phyloP scores from a whole-genome alignment of 768 basidiomycete genomes.

The Serendipita sp. region DNA sequence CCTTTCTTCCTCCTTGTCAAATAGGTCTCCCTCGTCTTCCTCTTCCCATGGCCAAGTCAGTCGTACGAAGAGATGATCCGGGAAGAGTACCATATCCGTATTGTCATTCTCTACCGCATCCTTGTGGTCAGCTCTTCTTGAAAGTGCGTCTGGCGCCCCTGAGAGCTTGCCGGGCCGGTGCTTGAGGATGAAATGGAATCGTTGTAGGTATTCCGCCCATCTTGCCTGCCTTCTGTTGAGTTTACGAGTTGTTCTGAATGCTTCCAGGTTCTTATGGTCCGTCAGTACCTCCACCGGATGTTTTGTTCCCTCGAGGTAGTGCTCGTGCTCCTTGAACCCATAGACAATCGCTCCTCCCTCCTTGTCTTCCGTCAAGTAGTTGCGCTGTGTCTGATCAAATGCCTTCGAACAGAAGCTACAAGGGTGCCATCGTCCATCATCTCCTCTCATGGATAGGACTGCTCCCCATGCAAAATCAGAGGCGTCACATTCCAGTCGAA shows the following conservation, averaged over 20 bases:
- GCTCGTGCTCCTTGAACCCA: constrained; percentile 11
- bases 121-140: constrained; percentile 6
- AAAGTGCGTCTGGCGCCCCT: constrained; percentile 9
- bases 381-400: constrained; percentile 9
- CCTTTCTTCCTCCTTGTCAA: no score
- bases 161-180: constrained; percentile 5
- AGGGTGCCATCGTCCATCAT: constrained; percentile 1
- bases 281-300: constrained; percentile 2
- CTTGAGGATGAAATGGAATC: constrained; percentile 13
- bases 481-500: constrained; percentile 9
- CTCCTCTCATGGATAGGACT: constrained; percentile 9
- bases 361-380: constrained; percentile 17
- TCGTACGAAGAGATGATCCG: not conserved
- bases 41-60: not conserved
- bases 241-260: constrained; percentile 10
- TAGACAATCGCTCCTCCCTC: constrained; percentile 15
- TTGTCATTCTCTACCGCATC: constrained; percentile 7
- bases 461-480: constrained; percentile 11
- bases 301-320: constrained; percentile 10
- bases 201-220: constrained; percentile 12
- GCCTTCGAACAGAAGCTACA: constrained; percentile 4
- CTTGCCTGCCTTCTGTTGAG: constrained; percentile 13
- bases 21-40: not conserved
- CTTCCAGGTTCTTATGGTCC: constrained; percentile 14
- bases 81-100: not conserved